A percentile compares a stretch with the other conserved stretches of the same genome.
These are phyloP conservation scores for Gonium pectorale DNA, from an alignment of 139 green algal genomes.

Conservation along the genomic window DNA sequence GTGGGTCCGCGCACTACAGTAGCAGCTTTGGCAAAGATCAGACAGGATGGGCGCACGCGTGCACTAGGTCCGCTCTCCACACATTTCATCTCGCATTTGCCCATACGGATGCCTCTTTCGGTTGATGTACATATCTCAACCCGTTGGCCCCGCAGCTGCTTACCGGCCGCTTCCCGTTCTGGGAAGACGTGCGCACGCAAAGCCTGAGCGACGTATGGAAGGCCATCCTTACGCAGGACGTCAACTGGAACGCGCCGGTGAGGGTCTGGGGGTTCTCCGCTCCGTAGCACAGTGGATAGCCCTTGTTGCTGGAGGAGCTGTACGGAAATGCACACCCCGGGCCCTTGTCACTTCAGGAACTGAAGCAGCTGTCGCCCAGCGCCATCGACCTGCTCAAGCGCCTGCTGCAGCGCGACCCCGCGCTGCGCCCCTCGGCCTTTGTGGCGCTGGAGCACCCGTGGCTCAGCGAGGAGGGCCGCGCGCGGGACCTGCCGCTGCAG, in stretches of 20 bases:
- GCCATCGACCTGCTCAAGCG: slow-evolving; percentile 61
- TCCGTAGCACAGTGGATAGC: too few species aligned
- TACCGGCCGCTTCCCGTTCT: slow-evolving; percentile 92
- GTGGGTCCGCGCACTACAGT: too few species aligned
- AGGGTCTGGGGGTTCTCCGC: too few species aligned
- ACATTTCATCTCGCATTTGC: too few species aligned
- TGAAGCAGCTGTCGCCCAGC: slow-evolving; percentile 53
- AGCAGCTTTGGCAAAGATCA: too few species aligned
- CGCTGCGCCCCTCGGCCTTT: slow-evolving; percentile 70
- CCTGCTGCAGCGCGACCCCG: slow-evolving; percentile 79
- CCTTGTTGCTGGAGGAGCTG: too few species aligned
- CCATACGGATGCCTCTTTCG: too few species aligned
- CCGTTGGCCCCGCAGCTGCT: slow-evolving; percentile 64
- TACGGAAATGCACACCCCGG: too few species aligned
- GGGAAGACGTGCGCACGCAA: slow-evolving; percentile 85
- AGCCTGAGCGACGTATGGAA: slow-evolving; percentile 89
- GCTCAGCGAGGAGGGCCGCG: slow-evolving; percentile 60
- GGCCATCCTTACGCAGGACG: slow-evolving; percentile 75
- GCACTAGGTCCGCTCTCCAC: too few species aligned
- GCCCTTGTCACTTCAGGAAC: slow-evolving; percentile 52
- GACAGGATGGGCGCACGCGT: too few species aligned
- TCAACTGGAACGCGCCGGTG: slow-evolving; percentile 77
- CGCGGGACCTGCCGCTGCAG: slow-evolving; percentile 56
- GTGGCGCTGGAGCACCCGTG: slow-evolving; percentile 80
- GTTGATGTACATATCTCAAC: too few species aligned